Evolutionary conservation across 495 filamentous ascomycete species (phyloP).

Genomic region (Amorphotheca resinae): DNA sequence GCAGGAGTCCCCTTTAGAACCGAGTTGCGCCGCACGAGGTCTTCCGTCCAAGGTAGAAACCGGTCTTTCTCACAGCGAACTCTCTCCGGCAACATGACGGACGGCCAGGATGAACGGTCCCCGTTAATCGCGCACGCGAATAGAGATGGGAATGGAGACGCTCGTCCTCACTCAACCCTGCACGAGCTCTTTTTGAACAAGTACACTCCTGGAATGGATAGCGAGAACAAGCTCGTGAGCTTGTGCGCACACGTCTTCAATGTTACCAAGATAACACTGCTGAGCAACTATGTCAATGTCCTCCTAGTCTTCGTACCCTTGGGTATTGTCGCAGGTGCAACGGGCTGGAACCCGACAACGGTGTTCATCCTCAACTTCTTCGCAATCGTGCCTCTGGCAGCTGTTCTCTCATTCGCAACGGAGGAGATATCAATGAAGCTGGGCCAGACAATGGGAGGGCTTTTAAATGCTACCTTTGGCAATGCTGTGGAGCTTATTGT

Average conservation of each 20-base stretch:
- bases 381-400: constrained; percentile 88
- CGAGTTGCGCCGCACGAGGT: constrained; percentile 6
- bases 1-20: constrained; percentile 6
- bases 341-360: constrained; percentile 60
- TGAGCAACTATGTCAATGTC: constrained; percentile 70
- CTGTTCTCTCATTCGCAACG: constrained; percentile 87
- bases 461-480: constrained; percentile 93
- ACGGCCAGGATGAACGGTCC: constrained; percentile 5
- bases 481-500: constrained; percentile 99
- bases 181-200: constrained; percentile 30
- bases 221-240: constrained; percentile 38
- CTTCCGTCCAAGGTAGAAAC: neutral
- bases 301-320: constrained; percentile 82
- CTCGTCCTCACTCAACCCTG: constrained; percentile 3
- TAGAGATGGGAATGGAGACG: constrained; percentile 8
- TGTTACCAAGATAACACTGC: constrained; percentile 37
- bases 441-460: constrained; percentile 80
- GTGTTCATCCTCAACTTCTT: constrained; percentile 89
- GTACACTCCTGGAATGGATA: constrained; percentile 34
- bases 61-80: neutral
- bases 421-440: constrained; percentile 78
- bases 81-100: neutral
- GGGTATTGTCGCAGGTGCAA: constrained; percentile 65
- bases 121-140: constrained; percentile 4
- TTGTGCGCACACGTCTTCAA: constrained; percentile 43